Evolutionary conservation across 2,329 filamentous ascomycete genomes (phyloP), one percentile per base, ranked within the genome.

Genomic region (Penicillium sp.): DNA sequence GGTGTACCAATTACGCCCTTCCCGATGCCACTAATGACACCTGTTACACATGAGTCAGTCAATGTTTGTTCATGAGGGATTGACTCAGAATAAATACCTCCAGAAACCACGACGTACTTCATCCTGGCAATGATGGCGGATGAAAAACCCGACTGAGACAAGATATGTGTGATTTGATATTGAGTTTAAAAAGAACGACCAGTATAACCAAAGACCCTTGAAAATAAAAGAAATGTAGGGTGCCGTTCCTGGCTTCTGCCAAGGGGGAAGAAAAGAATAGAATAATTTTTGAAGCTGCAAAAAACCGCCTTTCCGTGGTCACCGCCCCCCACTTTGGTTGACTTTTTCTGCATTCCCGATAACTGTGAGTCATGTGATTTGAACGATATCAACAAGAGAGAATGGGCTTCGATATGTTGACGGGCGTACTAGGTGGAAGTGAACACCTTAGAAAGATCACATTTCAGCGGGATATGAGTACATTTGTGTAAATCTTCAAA

Each of bases 101-200:
- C 88, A 67, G 87, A 89, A 64, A 91, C 88, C 63, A 90, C 80
- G 74, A 91, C 86, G 80, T 90, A 90, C 79, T 90, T 90, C 88
- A 90, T 91, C 69, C 77, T 84, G 66, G 65, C 61, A 50, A 45
- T 41, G 42, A 37, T 42, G 25, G 25, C 11, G 12, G 25, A 41
- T 26, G 30, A 55, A 48, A 50, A 35, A 51, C 38, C 17, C 44
- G 6, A 44, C 28, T 22, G 31, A 38, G n/a, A 56, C 12, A 40
- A 28, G 26, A 35, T 38, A 40, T 25, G n/a, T 51, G n/a, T 30
- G 9, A 45, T 35, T 40, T 51, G 53, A 44, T 25, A 33, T 47
- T 53, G 26, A 19, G n/a, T 51, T 38, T 45, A 28, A 28, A 11
- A 44, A n/a, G 33, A 55, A 25, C n/a, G 6, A 31, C 47, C 37